These are phyloP conservation scores for Rostrohypoxylon terebratum DNA, from an alignment of 495 filamentous ascomycete species.

Conservation along the genomic window DNA sequence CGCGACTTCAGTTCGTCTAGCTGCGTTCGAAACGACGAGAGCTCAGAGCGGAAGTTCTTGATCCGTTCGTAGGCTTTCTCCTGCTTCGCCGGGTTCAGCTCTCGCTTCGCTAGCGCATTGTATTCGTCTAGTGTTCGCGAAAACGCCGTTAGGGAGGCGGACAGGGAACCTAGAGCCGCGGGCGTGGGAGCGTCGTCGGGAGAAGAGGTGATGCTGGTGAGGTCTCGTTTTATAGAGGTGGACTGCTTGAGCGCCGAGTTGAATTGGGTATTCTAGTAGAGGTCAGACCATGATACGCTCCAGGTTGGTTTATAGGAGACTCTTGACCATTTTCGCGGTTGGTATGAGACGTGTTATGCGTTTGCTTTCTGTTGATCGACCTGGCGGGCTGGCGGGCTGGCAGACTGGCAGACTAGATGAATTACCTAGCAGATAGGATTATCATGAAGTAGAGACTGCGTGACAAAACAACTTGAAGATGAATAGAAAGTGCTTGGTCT, in stretches of 20 bases:
- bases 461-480: not conserved
- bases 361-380: not conserved
- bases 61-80: conserved; percentile 89
- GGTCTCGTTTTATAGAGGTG: conserved; percentile 85
- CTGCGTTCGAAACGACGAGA: conserved; percentile 79
- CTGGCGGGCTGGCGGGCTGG: no score
- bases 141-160: conserved; percentile 87
- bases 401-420: not conserved
- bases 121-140: conserved; percentile 95
- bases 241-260: conserved; percentile 96
- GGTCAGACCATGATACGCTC: not conserved
- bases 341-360: not conserved
- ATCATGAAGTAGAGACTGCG: not conserved
- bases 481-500: not conserved
- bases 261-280: conserved; percentile 84
- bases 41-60: conserved; percentile 84
- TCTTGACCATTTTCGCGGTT: conserved; percentile 31
- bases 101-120: conserved; percentile 82
- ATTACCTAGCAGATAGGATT: not conserved
- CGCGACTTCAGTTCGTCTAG: conserved; percentile 81
- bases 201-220: conserved; percentile 76
- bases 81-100: conserved; percentile 87
- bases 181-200: conserved; percentile 55
- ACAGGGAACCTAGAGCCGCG: conserved; percentile 61
- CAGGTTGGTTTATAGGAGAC: not conserved